Base-by-base conservation (phyloP, 768 basidiomycete species). In the Collybia sordida region DNA sequence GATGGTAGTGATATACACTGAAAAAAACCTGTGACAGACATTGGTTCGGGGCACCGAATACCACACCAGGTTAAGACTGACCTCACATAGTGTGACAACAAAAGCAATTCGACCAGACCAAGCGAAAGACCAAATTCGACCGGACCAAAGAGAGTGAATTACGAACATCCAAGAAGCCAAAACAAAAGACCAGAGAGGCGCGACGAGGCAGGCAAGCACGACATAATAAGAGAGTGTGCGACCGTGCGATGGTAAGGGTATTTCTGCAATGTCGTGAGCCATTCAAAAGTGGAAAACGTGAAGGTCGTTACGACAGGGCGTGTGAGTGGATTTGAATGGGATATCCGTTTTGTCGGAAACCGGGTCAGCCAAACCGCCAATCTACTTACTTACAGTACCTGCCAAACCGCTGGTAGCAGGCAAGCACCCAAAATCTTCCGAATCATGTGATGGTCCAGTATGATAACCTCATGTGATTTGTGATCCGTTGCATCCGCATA, bases 161-260 rank as follows among this genome's bases (percentile, higher is more conserved):
- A 77, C 79, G 59, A 81, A 88, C 6, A 65, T 61, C 89, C 90
- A 92, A 18, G 85, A 78, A 19, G 83, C 57, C 8, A 88, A 84
- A 6, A 80, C 68, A 28, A 79, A 62, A 4, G 79, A 78, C 79
- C 86, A 88, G 47, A 90, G 55, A 6, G 90, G 88, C 4, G 79
- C 57, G 50, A 90, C 78, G 47, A 79, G 58, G 41, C 74, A 52
- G 51, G 84, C 50, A 28, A 90, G 68, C 53, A 81, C 83, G 46
- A 80, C 21, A 55, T 84, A 88, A 60, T 82, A 91, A 6, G 78
- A 80, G 36, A 66, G 53, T 24, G 71, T 57, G 47, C 81, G 78
- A 37, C 61, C 55, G 8, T 72, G 75, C 1, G 60, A 59, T 3
- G 59, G 64, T 45, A 61, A 61, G 35, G 72, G 75, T 6, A 56